A percentile compares a stretch with the other conserved stretches of the same genome.
Evolutionary conservation across 495 filamentous ascomycete genomes (phyloP).

Genomic region (Tuber melanosporum): DNA sequence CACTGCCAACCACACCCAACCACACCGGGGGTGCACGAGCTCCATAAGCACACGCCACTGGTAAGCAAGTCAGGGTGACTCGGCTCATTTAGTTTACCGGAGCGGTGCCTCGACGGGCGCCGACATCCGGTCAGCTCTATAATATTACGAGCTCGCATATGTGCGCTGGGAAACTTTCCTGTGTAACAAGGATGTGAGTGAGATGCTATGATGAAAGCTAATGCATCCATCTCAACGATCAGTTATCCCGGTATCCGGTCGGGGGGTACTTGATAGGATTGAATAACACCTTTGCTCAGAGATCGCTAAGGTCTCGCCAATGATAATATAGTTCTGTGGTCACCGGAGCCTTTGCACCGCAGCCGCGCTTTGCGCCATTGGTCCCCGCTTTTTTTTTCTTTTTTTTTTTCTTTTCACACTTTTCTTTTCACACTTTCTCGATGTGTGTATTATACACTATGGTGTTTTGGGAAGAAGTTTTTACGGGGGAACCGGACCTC

Average conservation of each 20-base stretch:
- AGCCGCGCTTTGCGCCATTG: constrained; percentile 1
- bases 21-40: background rate
- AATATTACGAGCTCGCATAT: background rate
- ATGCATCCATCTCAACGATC: background rate
- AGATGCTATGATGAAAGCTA: background rate
- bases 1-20: background rate
- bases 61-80: background rate
- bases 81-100: background rate
- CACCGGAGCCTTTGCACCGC: background rate
- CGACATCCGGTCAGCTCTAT: background rate
- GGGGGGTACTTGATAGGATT: too few species aligned
- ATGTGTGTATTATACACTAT: background rate
- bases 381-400: background rate
- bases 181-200: background rate
- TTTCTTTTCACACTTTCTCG: background rate
- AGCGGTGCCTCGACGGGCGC: background rate
- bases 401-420: background rate
- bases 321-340: background rate
- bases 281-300: background rate
- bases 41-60: background rate
- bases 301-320: background rate
- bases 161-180: background rate
- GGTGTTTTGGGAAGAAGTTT: background rate
- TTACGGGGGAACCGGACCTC: background rate
- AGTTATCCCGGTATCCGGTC: background rate